phyloP scores from a whole-genome alignment of 148 eudicot genomes.

The Linanthus parryae region DNA sequence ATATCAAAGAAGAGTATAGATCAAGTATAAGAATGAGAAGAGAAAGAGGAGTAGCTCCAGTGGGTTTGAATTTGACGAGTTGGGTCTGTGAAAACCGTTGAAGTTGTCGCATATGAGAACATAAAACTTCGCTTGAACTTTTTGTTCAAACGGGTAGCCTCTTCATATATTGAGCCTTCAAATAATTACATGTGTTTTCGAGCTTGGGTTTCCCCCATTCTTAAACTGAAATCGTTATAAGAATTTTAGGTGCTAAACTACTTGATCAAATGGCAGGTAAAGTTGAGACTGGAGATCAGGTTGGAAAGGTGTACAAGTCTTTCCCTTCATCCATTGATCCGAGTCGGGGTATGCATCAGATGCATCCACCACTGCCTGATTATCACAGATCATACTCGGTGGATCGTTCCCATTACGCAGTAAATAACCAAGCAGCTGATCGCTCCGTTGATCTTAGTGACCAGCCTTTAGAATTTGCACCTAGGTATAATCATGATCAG shows the following conservation, averaged over 20 bases:
- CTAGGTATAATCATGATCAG: constrained; percentile 46
- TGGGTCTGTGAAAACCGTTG: no score
- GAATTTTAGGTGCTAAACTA: constrained; percentile 16
- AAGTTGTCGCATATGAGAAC: no score
- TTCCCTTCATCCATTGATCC: constrained; percentile 25
- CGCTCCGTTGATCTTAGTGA: constrained; percentile 40
- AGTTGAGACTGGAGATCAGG: constrained; percentile 32
- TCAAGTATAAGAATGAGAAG: no score
- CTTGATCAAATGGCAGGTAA: constrained; percentile 47
- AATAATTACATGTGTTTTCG: no score
- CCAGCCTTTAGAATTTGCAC: constrained; percentile 72
- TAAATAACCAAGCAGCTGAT: constrained; percentile 34
- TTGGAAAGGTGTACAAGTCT: constrained; percentile 24
- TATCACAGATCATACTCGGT: constrained; percentile 29
- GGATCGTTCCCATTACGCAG: constrained; percentile 43
- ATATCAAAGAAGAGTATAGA: no score
- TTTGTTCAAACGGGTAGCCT: no score
- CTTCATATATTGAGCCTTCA: no score
- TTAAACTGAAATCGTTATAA: no score
- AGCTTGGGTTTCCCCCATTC: no score
- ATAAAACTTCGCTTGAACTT: no score
- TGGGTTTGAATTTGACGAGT: no score
- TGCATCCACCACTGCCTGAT: constrained; percentile 35
- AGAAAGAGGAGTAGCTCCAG: no score
- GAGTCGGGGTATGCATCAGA: constrained; percentile 31